Base-by-base conservation (phyloP, 2,329 filamentous ascomycete species). In the Graphium sp. region DNA sequence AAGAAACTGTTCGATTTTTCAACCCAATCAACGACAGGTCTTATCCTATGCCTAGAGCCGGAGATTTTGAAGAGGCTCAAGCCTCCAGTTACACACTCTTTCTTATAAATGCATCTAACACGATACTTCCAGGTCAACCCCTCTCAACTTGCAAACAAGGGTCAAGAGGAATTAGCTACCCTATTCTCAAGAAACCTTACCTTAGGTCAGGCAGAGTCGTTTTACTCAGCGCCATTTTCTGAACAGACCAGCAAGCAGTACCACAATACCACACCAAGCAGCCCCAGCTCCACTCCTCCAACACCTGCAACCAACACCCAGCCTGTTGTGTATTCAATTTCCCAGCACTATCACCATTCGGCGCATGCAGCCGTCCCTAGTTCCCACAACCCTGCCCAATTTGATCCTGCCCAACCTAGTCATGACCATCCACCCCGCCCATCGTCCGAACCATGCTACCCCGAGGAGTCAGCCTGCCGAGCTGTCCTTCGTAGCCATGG, bases 301-400 rank as follows among this genome's bases (percentile, higher is more conserved):
- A 35, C 41, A 23, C 42, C 45, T 18, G 36, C 40, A 36, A 38
- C 38, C 13, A 49, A 44, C 31, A 46, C 43, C 24, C 50, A 53
- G 32, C 56, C 52, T 26, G 74, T 81, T 36, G 60, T 66, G 36
- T 91, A 89, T 55, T 74, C 66, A 33, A 70, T 80, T 39, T 79
- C 80, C 7, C 75, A 81, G 44, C 83, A 92, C 49, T 92, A 92
- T 49, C 76, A 77, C 37, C 82, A 85, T 45, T 83, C 81, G 7
- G 60, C 76, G 24, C 81, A 91, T 46, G 46, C 74, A 35, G 58
- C 46, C n/a, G n/a, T n/a, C n/a, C n/a, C n/a, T n/a, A n/a, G n/a
- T n/a, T 26, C 29, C 8, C 29, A 31, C 13, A 27, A 22, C 24
- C 16, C 15, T 19, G 24, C 6, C 13, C 28, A 25, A 12, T n/a